Conservation (phyloP, 1,284 basidiomycete genomes). For the Acaromyces ingoldii region DNA sequence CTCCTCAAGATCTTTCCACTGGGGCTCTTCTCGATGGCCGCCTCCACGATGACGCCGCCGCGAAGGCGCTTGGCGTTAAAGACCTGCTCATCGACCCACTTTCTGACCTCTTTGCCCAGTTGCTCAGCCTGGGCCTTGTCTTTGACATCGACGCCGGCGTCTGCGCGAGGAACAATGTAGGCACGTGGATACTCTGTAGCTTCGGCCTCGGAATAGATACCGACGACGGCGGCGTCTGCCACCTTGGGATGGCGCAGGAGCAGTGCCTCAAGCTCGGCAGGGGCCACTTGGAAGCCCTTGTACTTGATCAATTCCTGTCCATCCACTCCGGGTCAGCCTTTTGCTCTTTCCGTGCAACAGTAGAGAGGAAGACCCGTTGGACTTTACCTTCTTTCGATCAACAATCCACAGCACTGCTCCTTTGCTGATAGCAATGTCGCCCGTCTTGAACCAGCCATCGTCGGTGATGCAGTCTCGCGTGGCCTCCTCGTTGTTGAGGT, state of each 20-base stretch:
- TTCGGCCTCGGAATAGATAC: constrained; percentile 22
- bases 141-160: constrained; percentile 17
- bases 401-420: constrained; percentile 32
- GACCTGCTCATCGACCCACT: constrained; percentile 45
- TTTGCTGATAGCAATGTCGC: constrained; percentile 34
- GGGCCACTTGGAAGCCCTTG: constrained; percentile 41
- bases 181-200: constrained; percentile 54
- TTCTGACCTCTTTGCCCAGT: constrained; percentile 37
- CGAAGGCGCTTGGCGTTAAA: constrained; percentile 51
- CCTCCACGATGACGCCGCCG: constrained; percentile 42
- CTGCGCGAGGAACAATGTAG: constrained; percentile 40
- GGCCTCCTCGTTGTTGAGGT: constrained; percentile 58
- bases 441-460: constrained; percentile 43
- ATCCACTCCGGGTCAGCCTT: too few relatives aligned
- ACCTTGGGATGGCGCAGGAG: constrained; percentile 11
- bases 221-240: constrained; percentile 38
- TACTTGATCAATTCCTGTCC: constrained; percentile 49
- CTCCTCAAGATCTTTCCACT: constrained; percentile 47
- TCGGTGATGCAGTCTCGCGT: constrained; percentile 64
- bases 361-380: constrained; percentile 20
- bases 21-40: constrained; percentile 42
- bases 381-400: constrained; percentile 46
- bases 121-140: constrained; percentile 24
- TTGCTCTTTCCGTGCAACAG: neutral
- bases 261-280: constrained; percentile 36